These are phyloP conservation scores for Nakazawaea molendinolei DNA, from an alignment of 805 yeast species.

Conservation along the genomic window DNA sequence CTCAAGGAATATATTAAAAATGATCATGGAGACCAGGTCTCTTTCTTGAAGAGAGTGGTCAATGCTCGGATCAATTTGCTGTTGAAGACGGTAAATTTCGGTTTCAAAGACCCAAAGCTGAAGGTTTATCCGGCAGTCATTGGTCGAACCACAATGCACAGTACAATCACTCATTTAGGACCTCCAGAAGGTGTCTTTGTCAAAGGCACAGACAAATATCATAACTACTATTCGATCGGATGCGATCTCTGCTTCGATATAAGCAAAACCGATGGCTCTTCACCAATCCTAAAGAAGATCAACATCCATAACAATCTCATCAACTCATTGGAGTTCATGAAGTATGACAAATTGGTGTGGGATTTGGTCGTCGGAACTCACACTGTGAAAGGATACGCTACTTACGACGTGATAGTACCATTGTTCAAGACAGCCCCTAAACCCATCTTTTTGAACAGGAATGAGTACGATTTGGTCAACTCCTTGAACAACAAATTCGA, in stretches of 20 bases:
- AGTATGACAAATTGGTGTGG: slow-evolving; percentile 47
- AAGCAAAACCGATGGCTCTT: slow-evolving; percentile 16
- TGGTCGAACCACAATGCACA: slow-evolving; percentile 43
- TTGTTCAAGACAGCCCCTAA: slow-evolving; percentile 1
- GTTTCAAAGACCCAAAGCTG: too few species aligned
- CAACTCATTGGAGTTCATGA: slow-evolving; percentile 47
- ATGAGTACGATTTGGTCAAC: slow-evolving; percentile 25
- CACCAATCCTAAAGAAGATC: slow-evolving; percentile 34
- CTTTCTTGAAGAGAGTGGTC: neutral
- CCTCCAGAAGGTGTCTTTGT: slow-evolving; percentile 48
- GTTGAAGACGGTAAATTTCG: neutral
- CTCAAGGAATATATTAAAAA: slow-evolving; percentile 16
- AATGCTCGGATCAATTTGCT: neutral
- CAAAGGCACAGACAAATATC: slow-evolving; percentile 31
- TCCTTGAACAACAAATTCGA: slow-evolving; percentile 8
- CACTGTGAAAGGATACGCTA: too few species aligned
- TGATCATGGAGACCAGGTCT: too few species aligned
- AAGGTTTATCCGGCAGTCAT: slow-evolving; percentile 20
- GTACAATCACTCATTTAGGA: slow-evolving; percentile 39
- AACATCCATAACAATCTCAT: slow-evolving; percentile 46
- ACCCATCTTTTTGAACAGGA: slow-evolving; percentile 26
- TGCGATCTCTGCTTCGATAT: slow-evolving; percentile 44
- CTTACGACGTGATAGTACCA: too few species aligned
- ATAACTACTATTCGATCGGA: slow-evolving; percentile 51
- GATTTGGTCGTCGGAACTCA: too few species aligned